Evolutionary conservation across 2,329 filamentous ascomycete genomes (phyloP), one percentile per base, ranked within the genome.

Genomic region (Cordyceps farinosa): DNA sequence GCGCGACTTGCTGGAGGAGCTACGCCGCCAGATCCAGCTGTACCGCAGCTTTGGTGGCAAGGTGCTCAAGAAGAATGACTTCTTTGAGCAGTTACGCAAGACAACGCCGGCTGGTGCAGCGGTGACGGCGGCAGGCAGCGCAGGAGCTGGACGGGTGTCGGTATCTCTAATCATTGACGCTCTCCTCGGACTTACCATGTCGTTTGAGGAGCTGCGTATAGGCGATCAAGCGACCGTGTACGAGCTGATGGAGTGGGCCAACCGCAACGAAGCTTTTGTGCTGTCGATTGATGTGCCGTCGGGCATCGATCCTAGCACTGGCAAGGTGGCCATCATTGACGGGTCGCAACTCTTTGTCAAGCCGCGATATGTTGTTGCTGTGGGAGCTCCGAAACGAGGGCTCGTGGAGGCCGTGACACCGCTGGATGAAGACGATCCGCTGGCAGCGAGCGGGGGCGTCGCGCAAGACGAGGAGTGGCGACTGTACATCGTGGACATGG

Each of bases 241-340:
- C 71, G 90, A 96, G 71, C 85, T 97, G 71, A 95, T 97, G 70
- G 90, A 92, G 66, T 98, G 93, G 92, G 90, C 92, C 3, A 98
- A 97, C 72, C 89, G 92, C 67, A 91, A 89, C 72, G 90, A 92
- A 67, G 88, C 92, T 0, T 87, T 89, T 64, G 89, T 95, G 3
- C 79, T 99, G 27, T 90, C 92, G 0, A 86, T 99, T n/a, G 94
- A 97, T 72, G 87, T 96, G 6, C 95, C 95, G 0, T 94, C 91
- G 0, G 95, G 95, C 5, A 87, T 97, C 56, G 92, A 94, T 67
- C 91, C 91, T 3, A 87, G 87, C 0, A 88, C 87, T 45, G 92
- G 92, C 70, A 84, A 84, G 72, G 82, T 85, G 17, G 84, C 81
- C 63, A 78, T 85, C 57, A 84, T 86, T 48, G 92, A 97, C 71